Base-by-base conservation (phyloP, 257 asterid species). In the Ilex asprella region DNA sequence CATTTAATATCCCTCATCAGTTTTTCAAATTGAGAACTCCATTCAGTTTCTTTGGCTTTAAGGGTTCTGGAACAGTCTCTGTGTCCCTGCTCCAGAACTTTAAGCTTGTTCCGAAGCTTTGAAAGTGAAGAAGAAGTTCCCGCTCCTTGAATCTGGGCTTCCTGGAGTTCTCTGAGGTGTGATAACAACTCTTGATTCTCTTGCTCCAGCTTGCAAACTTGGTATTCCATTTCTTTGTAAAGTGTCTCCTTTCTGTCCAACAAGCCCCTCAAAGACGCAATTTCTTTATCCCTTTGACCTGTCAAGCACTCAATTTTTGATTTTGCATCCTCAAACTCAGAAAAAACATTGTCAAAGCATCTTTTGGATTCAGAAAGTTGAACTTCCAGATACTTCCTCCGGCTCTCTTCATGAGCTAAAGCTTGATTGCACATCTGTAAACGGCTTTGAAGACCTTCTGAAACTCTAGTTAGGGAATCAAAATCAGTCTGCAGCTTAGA, bases 201-300 rank as follows among this genome's bases (percentile, higher is more conserved):
- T 71, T 77, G 91, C 74, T 89, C 87, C 76, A 79, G 61, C 72
- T 75, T 81, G 70, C 74, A 82, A 70, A 82, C 78, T 70, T 82
- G 95, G 68, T 92, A 85, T 75, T 89, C 91, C 93, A 83, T 89
- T 70, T 92, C 99, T 64, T 78, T 92, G 81, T 82, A 78, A 59
- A 74, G 82, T 56, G 80, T 59, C 63, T 89, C 95, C 68, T 75
- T 85, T 41, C 84, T 72, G 16, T 84, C 78, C 88, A 85, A 68
- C 2, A 81, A 67, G 69, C 87, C 82, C 64, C 97, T 80, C 72
- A 86, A 56, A 70, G 57, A 65, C 0, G 86, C 91, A 8, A 89
- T 81, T 59, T 92, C 96, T 69, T 82, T 81, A 76, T 83, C 95
- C 68, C 96, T 89, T 67, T 80, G 76, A 60, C 67, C 41, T 49